Conservation (phyloP, 805 yeast species). For the Candida nonsorbophila region DNA sequence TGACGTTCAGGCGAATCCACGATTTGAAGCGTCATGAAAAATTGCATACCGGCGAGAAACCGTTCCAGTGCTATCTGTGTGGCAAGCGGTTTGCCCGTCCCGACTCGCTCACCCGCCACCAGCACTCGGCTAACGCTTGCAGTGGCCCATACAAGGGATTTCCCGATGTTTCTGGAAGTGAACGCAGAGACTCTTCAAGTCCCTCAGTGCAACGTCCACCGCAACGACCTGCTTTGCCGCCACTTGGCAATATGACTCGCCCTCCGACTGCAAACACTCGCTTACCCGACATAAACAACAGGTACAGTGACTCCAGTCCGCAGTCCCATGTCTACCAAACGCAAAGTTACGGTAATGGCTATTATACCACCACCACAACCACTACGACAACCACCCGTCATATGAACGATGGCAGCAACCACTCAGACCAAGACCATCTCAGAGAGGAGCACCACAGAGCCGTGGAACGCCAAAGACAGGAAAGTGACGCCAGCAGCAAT, state of each 20-base stretch:
- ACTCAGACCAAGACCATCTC: too few species aligned
- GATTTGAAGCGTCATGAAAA: constrained; percentile 74
- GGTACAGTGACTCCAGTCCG: constrained; percentile 4
- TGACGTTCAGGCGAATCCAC: constrained; percentile 65
- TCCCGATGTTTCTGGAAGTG: constrained; percentile 2
- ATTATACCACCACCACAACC: constrained; percentile 9
- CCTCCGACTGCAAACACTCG: too few species aligned
- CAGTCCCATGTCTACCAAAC: too few species aligned
- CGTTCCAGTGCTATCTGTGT: constrained; percentile 58
- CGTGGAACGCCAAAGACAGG: constrained; percentile 2
- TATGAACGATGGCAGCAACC: constrained; percentile 4
- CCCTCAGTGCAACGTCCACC: constrained; percentile 1
- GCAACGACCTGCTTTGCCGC: constrained; percentile 8
- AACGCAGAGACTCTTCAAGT: too few species aligned
- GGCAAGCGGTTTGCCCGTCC: constrained; percentile 64
- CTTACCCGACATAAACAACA: constrained; percentile 7
- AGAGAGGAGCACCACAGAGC: too few species aligned
- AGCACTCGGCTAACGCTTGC: constrained; percentile 40
- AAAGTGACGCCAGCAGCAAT: constrained; percentile 2
- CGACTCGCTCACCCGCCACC: constrained; percentile 71
- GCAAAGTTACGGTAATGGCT: too few species aligned
- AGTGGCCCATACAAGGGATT: constrained; percentile 22
- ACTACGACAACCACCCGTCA: constrained; percentile 10
- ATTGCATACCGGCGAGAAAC: constrained; percentile 72
- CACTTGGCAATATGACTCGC: too few species aligned